These are phyloP conservation scores for Blastobotrys americana DNA, from an alignment of 805 yeast genomes.

Conservation along the genomic window DNA sequence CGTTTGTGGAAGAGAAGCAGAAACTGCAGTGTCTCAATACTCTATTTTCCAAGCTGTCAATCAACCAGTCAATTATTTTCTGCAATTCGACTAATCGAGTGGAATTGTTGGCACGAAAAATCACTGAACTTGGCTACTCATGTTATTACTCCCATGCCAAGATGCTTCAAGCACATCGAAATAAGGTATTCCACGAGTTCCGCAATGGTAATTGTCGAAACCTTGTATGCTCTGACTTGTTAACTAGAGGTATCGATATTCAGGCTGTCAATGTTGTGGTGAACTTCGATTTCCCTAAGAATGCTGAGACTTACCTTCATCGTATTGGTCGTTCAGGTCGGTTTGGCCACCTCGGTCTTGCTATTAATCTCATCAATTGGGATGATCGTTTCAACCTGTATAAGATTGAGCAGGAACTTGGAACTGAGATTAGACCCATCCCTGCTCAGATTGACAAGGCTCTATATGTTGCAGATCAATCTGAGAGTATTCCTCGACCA, in stretches of 20 bases:
- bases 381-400: slow-evolving; percentile 89
- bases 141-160: slow-evolving; percentile 96
- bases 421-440: slow-evolving; percentile 94
- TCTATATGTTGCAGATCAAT: slow-evolving; percentile 64
- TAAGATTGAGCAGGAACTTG: slow-evolving; percentile 93
- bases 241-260: slow-evolving; percentile 97
- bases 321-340: slow-evolving; percentile 99
- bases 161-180: slow-evolving; percentile 96
- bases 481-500: slow-evolving; percentile 76
- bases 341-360: slow-evolving; percentile 96
- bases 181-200: slow-evolving; percentile 96
- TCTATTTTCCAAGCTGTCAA: slow-evolving; percentile 84
- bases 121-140: slow-evolving; percentile 92
- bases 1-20: slow-evolving; percentile 96
- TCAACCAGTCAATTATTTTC: slow-evolving; percentile 93
- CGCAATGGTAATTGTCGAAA: slow-evolving; percentile 97
- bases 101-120: slow-evolving; percentile 89
- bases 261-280: slow-evolving; percentile 98
- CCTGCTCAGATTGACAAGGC: slow-evolving; percentile 88
- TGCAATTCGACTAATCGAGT: slow-evolving; percentile 97
- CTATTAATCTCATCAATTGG: slow-evolving; percentile 95
- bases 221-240: slow-evolving; percentile 89
- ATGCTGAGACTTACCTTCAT: slow-evolving; percentile 94
- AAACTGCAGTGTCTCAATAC: slow-evolving; percentile 95
- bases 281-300: slow-evolving; percentile 97